Evolutionary conservation across 75 land plant species (phyloP), one percentile per base, ranked within the genome.

Genomic region (Pinus albicaulis): DNA sequence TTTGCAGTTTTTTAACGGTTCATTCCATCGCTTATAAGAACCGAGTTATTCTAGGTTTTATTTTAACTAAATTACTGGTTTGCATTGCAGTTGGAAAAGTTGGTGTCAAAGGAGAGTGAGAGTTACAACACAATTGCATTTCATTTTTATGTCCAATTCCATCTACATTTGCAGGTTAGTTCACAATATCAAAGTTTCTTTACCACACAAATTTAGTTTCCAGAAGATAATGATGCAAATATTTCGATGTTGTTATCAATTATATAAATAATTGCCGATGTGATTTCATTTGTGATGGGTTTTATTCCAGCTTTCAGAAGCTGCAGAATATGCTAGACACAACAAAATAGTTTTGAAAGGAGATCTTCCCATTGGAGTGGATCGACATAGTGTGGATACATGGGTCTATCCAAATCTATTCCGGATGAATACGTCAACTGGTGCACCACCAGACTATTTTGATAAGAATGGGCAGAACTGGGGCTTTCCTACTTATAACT

Each of bases 391-490:
- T 85, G 99, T 97, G 8, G 99, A 97, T 77, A 97, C 99, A 36
- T 97, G 99, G 99, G 93, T 95, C n/a, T 87, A 89, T 59, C 99
- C 95, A 38, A 92, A 73, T 76, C 72, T 97, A n/a, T 97, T 97
- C 65, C 90, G 95, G 25, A 97, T 97, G 99, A 97, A 90, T 74
- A 92, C 99, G 53, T 89, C 99, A 11, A 97, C 99, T 23, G 99
- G 99, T 62, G 98, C 99, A 15, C 99, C 99, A 71, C 99, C 99
- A 19, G 99, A 97, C 82, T 97, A 94, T 74, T 97, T 97, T 77
- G 98, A 92, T 78, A 97, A 89, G 81, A 97, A 97, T 88, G 99
- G 99, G 28, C 99, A 97, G 79, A 97, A 97, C 76, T 97, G 99
- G 99, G 99, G 99, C 12, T 97, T 97, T 71, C 99, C 99, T 0